Evolutionary conservation across 345 rosid species (phyloP).

Genomic region (Ceriops zippeliana): DNA sequence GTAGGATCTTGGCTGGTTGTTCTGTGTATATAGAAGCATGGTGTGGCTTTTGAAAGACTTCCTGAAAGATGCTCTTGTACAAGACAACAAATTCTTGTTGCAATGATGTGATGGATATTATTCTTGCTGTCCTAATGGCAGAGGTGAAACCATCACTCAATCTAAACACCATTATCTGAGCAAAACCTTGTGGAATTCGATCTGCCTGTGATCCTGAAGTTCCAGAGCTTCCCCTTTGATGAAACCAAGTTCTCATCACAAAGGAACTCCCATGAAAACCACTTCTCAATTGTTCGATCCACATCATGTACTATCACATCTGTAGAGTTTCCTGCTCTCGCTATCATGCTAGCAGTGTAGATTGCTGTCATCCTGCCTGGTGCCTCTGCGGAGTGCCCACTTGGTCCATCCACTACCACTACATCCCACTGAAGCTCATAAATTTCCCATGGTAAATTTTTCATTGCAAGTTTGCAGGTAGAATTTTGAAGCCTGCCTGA

Average conservation of each 20-base stretch:
- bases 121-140: background rate
- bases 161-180: constrained; percentile 20
- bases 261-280: constrained; percentile 91
- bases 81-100: background rate
- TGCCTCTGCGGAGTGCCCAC: constrained; percentile 55
- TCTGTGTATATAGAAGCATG: background rate
- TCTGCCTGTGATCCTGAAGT: constrained; percentile 45
- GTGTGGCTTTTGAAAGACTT: background rate
- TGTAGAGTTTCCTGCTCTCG: constrained; percentile 56
- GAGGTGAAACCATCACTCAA: constrained; percentile 20
- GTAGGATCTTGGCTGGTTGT: background rate
- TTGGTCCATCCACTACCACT: constrained; percentile 76
- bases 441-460: constrained; percentile 53
- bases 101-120: background rate
- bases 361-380: constrained; percentile 84
- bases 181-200: constrained; percentile 57
- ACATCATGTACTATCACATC: constrained; percentile 73
- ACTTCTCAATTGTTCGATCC: constrained; percentile 73
- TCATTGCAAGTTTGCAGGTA: constrained; percentile 53
- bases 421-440: constrained; percentile 66
- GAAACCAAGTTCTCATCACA: constrained; percentile 75
- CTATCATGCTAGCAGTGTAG: constrained; percentile 64
- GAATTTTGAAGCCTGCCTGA: constrained; percentile 35
- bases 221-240: constrained; percentile 72
- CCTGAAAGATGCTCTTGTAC: background rate